Base-by-base conservation (phyloP, 495 filamentous ascomycete genomes). In the Xylaria palmicola region DNA sequence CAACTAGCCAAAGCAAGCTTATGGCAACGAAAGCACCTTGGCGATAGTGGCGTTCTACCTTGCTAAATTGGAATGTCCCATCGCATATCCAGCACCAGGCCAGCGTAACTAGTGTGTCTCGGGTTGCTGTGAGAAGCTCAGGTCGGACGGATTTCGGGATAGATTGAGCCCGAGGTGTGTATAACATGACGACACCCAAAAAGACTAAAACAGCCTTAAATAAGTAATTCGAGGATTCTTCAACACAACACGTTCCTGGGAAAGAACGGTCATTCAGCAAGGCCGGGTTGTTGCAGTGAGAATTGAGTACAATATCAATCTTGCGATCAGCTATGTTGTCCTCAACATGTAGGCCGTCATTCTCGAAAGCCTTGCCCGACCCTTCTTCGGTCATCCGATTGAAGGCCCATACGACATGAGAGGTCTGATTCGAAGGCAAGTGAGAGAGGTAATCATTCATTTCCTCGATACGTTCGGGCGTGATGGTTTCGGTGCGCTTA, bases 161-260 rank as follows among this genome's bases (percentile, higher is more conserved):
- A 22, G 51, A 56, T 15, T 62, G 60, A 3, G 51, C 51, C 32
- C 52, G 43, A 4, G 60, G 60, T 22, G 45, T 51, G 29, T 62
- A 62, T 30, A 62, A 19, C 52, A 62, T 32, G 9, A 62, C 53
- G 27, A 64, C 68, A 19, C 75, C 62, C 24, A 67, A 64, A 47
- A 70, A 32, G 3, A 74, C 13, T 20, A 79, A 64, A 1, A 70
- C 60, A 17, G 71, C 55, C 55, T 84, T 75, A 1, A 74, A 51
- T 55, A 64, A 64, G 37, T 67, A 69, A 17, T 69, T 69, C 0
- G 45, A 50, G 7, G 62, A 44, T 59, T 85, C 83, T 29, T 66
- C 73, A 47, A 70, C 79, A 63, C 86, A 88, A 70, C 86, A 88
- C 4, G 86, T 88, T 24, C 79, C 75, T 58, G 83, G 75, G 64